These are phyloP conservation scores for Aspergillus awamori DNA, from an alignment of 2,329 filamentous ascomycete species.

Conservation along the genomic window DNA sequence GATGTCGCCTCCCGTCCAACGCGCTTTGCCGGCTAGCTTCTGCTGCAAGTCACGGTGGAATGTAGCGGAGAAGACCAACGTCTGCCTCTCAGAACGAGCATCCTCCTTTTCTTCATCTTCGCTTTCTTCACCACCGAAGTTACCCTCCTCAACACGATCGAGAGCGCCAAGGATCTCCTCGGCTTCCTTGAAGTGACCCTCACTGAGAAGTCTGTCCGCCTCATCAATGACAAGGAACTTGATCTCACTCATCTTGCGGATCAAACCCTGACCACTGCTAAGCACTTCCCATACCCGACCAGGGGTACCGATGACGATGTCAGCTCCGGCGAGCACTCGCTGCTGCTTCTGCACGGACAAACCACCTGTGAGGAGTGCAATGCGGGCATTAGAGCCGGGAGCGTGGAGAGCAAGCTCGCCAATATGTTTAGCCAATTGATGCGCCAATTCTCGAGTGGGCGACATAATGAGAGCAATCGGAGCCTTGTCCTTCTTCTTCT, in stretches of 20 bases:
- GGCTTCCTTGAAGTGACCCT: conserved; percentile 93
- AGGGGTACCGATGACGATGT: conserved; percentile 91
- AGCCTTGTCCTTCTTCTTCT: conserved; percentile 44
- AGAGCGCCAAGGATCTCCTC: conserved; percentile 83
- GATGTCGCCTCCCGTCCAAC: conserved; percentile 59
- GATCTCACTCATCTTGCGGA: conserved; percentile 71
- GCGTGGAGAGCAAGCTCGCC: conserved; percentile 69
- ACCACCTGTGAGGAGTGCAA: conserved; percentile 91
- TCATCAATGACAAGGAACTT: conserved; percentile 90
- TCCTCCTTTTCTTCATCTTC: conserved; percentile 48
- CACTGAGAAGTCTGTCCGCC: conserved; percentile 85
- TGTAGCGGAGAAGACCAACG: conserved; percentile 93
- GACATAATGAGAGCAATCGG: conserved; percentile 82
- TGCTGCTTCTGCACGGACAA: conserved; percentile 95
- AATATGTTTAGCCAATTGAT: conserved; percentile 85
- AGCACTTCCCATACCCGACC: conserved; percentile 94
- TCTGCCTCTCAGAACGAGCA: conserved; percentile 63
- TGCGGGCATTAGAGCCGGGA: conserved; percentile 60
- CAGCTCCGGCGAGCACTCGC: conserved; percentile 76
- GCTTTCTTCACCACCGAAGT: conserved; percentile 32
- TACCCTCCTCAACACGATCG: conserved; percentile 62
- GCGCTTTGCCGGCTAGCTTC: conserved; percentile 79
- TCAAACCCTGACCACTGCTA: conserved; percentile 70
- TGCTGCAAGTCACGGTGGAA: conserved; percentile 91
- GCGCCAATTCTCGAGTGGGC: conserved; percentile 89